Evolutionary conservation across 2,329 filamentous ascomycete species (phyloP).

Genomic region (Beauveria rudraprayagi): DNA sequence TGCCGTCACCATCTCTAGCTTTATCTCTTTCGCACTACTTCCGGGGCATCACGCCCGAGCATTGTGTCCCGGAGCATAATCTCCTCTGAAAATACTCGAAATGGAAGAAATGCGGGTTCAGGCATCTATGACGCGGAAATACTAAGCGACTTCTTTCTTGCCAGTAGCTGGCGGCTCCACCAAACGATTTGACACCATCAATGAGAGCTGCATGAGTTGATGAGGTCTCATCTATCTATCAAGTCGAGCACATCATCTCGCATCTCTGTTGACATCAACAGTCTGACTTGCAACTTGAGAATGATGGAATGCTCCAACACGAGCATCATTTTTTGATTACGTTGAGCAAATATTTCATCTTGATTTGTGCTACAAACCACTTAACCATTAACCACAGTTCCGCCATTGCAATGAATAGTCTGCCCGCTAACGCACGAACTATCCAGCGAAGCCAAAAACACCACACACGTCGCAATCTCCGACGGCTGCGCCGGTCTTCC

Average conservation of each 20-base stretch:
- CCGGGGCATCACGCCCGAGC: too few species aligned
- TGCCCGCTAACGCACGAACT: constrained; percentile 69
- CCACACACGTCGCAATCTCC: constrained; percentile 74
- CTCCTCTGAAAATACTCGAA: background rate
- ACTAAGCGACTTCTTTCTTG: background rate
- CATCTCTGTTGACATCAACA: too few species aligned
- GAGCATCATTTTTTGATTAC: too few species aligned
- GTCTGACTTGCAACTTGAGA: too few species aligned
- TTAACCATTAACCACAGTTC: constrained; percentile 40
- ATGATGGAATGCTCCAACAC: too few species aligned
- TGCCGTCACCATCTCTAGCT: background rate
- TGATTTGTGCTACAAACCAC: background rate
- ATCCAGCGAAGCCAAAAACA: constrained; percentile 70
- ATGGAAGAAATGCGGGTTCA: background rate
- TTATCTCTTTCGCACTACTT: background rate
- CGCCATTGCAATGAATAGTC: constrained; percentile 47
- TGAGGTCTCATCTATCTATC: background rate
- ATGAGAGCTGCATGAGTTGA: too few species aligned
- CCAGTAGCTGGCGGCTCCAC: background rate
- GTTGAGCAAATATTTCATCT: too few species aligned
- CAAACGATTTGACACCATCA: background rate
- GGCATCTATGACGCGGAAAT: background rate
- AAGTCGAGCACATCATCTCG: background rate
- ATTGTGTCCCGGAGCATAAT: background rate
- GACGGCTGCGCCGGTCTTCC: constrained; percentile 71